Conservation (phyloP, 1,139 yeast genomes). For the Taphrina flavorubra region DNA sequence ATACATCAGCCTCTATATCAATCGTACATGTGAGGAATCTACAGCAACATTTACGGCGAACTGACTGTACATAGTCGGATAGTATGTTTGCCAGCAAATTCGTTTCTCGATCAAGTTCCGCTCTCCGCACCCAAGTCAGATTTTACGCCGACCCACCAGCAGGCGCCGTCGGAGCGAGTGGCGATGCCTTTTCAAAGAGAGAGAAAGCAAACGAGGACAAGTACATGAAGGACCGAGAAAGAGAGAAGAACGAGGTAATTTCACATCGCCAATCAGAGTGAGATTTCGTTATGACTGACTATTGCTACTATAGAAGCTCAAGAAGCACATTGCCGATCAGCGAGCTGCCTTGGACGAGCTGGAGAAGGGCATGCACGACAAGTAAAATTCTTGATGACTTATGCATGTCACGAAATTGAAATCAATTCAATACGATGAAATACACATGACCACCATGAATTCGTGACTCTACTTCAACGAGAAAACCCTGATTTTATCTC, state of each 20-base stretch:
- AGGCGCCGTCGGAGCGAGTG: slow-evolving; percentile 27
- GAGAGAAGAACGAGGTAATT: slow-evolving; percentile 59
- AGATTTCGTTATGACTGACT: too few relatives aligned
- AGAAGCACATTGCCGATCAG: slow-evolving; percentile 53
- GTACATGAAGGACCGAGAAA: slow-evolving; percentile 54
- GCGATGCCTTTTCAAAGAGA: slow-evolving; percentile 55
- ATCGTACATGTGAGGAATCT: too few relatives aligned
- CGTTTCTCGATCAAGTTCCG: not conserved
- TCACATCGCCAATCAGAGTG: not conserved
- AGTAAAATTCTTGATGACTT: slow-evolving; percentile 14
- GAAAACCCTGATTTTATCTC: not conserved
- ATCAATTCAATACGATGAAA: not conserved
- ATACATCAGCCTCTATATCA: too few relatives aligned
- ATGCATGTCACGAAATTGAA: not conserved
- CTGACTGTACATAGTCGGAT: not conserved
- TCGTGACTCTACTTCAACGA: too few relatives aligned
- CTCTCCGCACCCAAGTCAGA: not conserved
- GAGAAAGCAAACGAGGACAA: slow-evolving; percentile 63
- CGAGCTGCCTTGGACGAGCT: slow-evolving; percentile 48
- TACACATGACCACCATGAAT: too few relatives aligned
- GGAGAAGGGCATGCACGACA: slow-evolving; percentile 37
- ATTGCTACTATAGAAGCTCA: slow-evolving; percentile 56
- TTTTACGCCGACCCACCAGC: slow-evolving; percentile 39
- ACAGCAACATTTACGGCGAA: not conserved
- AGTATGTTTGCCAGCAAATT: slow-evolving; percentile 19